A percentile compares a stretch with the other conserved stretches of the same genome.
phyloP scores from a whole-genome alignment of 768 basidiomycete genomes.

The Dioszegia crocea region DNA sequence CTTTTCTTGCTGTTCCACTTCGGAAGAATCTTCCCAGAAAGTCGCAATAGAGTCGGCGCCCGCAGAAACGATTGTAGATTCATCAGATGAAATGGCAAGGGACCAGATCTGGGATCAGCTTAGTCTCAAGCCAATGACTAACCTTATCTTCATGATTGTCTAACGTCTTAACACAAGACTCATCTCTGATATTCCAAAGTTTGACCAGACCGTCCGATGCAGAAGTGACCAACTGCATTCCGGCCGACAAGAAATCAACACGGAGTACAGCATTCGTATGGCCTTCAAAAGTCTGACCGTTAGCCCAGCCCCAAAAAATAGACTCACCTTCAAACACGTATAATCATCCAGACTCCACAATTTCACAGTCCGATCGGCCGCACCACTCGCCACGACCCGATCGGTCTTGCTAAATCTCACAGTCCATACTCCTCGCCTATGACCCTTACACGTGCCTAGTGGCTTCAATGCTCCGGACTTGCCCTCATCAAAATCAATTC shows the following conservation, averaged over 20 bases:
- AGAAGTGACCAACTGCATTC: slow-evolving; percentile 79
- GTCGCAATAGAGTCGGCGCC: slow-evolving; percentile 95
- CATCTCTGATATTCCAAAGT: slow-evolving; percentile 85
- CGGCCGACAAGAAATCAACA: slow-evolving; percentile 80
- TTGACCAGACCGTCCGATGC: slow-evolving; percentile 95
- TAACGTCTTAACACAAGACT: slow-evolving; percentile 79
- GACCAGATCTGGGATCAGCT: slow-evolving; percentile 77
- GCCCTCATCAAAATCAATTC: slow-evolving; percentile 58
- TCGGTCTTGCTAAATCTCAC: slow-evolving; percentile 83
- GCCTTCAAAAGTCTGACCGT: slow-evolving; percentile 82
- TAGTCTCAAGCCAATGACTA: slow-evolving; percentile 32
- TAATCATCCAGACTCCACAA: slow-evolving; percentile 93
- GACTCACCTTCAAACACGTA: slow-evolving; percentile 66
- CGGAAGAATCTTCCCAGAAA: slow-evolving; percentile 93
- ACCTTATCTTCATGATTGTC: slow-evolving; percentile 99
- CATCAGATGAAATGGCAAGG: slow-evolving; percentile 73
- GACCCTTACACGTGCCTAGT: slow-evolving; percentile 86
- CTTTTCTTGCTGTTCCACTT: slow-evolving; percentile 71
- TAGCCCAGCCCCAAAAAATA: background rate
- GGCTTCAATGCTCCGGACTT: slow-evolving; percentile 65
- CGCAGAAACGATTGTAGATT: slow-evolving; percentile 79
- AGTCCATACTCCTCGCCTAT: slow-evolving; percentile 93
- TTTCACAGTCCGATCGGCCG: slow-evolving; percentile 90
- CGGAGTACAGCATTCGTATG: slow-evolving; percentile 94
- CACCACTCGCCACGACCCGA: slow-evolving; percentile 81